Evolutionary conservation across 2,329 filamentous ascomycete species (phyloP).

Genomic region (Colletotrichum agaves): DNA sequence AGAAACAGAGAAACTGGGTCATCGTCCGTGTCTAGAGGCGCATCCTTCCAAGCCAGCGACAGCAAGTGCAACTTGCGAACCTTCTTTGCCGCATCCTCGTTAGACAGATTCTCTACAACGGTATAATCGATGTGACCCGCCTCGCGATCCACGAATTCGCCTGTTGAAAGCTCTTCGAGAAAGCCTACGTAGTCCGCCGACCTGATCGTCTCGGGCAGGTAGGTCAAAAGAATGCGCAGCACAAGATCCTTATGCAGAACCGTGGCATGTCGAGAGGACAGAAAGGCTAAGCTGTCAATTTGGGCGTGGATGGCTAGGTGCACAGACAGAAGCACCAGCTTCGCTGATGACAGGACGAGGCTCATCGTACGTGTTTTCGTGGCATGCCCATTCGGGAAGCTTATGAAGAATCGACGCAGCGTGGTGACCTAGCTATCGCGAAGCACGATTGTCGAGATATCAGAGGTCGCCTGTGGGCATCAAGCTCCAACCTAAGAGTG

Average conservation of each 20-base stretch:
- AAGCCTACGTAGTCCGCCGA: slow-evolving; percentile 72
- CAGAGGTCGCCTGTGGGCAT: neutral
- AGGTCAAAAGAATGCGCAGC: slow-evolving; percentile 79
- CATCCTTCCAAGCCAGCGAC: slow-evolving; percentile 63
- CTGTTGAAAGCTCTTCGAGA: slow-evolving; percentile 65
- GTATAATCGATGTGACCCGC: slow-evolving; percentile 64
- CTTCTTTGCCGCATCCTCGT: slow-evolving; percentile 72
- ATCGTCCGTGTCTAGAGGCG: slow-evolving; percentile 57
- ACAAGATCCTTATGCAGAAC: slow-evolving; percentile 72
- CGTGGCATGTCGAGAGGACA: slow-evolving; percentile 66
- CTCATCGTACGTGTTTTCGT: slow-evolving; percentile 46
- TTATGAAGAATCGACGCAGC: neutral
- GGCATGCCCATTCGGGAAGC: slow-evolving; percentile 24
- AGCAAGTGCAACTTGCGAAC: slow-evolving; percentile 72
- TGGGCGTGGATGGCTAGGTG: slow-evolving; percentile 75
- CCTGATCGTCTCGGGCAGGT: slow-evolving; percentile 76
- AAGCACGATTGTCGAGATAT: neutral
- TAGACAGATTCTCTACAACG: slow-evolving; percentile 66
- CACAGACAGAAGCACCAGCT: slow-evolving; percentile 78
- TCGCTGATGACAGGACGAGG: slow-evolving; percentile 68
- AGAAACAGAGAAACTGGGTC: slow-evolving; percentile 73
- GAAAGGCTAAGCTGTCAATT: slow-evolving; percentile 68
- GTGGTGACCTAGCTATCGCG: neutral
- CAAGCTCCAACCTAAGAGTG: slow-evolving; percentile 14
- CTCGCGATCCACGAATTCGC: slow-evolving; percentile 53